Conservation (phyloP, 495 filamentous ascomycete genomes). For the Clohesyomyces aquaticus region DNA sequence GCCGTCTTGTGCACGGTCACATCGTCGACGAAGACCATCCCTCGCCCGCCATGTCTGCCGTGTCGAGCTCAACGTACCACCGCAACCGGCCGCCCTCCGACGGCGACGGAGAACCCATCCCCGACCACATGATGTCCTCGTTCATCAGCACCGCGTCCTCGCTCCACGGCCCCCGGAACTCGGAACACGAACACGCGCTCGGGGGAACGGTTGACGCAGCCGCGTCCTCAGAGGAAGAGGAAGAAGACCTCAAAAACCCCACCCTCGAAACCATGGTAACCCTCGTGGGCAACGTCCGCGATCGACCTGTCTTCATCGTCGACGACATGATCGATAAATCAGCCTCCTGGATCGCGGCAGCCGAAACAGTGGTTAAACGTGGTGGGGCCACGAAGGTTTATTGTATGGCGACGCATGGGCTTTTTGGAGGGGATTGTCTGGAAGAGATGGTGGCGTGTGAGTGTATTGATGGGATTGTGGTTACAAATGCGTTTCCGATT, state of each 20-base stretch:
- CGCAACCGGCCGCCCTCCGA: conserved; percentile 50
- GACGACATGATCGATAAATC: conserved; percentile 99
- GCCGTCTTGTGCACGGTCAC: conserved; percentile 90
- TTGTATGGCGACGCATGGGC: conserved; percentile 94
- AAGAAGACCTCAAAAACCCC: conserved; percentile 70
- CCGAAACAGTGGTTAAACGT: conserved; percentile 92
- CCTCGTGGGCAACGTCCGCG: conserved; percentile 87
- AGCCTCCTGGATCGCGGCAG: conserved; percentile 96
- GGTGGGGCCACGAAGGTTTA: conserved; percentile 92
- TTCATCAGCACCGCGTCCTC: conserved; percentile 65
- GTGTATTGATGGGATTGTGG: conserved; percentile 90
- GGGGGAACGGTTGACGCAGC: conserved; percentile 81
- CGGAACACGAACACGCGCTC: conserved; percentile 68
- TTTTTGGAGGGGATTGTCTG: conserved; percentile 87
- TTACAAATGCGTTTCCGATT: conserved; percentile 96
- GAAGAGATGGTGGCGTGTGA: conserved; percentile 89
- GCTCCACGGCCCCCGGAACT: conserved; percentile 49
- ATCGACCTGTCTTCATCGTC: conserved; percentile 85
- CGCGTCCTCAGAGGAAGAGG: conserved; percentile 86
- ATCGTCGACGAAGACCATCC: conserved; percentile 93
- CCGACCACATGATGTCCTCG: conserved; percentile 67
- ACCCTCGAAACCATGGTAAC: conserved; percentile 92
- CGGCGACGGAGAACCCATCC: conserved; percentile 49
- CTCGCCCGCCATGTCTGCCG: conserved; percentile 70
- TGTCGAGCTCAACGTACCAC: conserved; percentile 55